A percentile compares a stretch with the other conserved stretches of the same genome.
Evolutionary conservation across 2,329 filamentous ascomycete genomes (phyloP).

Genomic region (Aureobasidium subglaciale): DNA sequence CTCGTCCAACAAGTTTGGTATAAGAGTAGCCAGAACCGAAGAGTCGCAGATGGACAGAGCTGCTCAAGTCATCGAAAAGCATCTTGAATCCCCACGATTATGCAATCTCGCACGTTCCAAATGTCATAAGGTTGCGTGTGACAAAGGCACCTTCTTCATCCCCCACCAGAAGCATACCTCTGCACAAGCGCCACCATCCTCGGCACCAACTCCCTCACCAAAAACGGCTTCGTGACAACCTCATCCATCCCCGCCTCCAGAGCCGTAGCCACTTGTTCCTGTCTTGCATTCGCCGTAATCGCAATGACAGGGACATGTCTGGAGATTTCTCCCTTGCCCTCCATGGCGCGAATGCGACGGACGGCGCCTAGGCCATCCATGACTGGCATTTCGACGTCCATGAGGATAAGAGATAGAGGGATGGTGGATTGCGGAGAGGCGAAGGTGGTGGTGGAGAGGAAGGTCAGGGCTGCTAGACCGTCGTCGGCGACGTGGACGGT

Average conservation of each 20-base stretch:
- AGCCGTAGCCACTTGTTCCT: conserved; percentile 65
- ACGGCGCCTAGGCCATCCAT: conserved; percentile 76
- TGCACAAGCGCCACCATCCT: conserved; percentile 23
- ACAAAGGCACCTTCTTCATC: too few species aligned
- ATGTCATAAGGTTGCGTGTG: too few species aligned
- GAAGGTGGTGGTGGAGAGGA: conserved; percentile 23
- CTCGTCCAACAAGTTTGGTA: too few species aligned
- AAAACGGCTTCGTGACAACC: conserved; percentile 27
- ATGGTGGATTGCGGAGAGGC: neutral
- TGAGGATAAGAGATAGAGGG: conserved; percentile 51
- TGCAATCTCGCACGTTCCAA: too few species aligned
- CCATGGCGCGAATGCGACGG: conserved; percentile 60
- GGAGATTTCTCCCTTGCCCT: conserved; percentile 54
- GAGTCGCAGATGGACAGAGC: too few species aligned
- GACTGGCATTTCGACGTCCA: conserved; percentile 78
- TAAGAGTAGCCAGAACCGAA: too few species aligned
- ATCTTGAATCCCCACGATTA: too few species aligned
- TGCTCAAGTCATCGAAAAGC: too few species aligned
- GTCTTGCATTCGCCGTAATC: conserved; percentile 69
- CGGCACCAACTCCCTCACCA: conserved; percentile 29
- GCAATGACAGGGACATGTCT: conserved; percentile 67
- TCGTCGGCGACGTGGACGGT: conserved; percentile 32
- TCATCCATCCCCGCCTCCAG: conserved; percentile 59
- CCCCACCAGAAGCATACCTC: too few species aligned
- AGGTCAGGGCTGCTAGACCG: conserved; percentile 31